Percentiles rank a stretch among this genome's conserved stretches.
Conservation (phyloP, 2,329 filamentous ascomycete species). For the Pseudofabraea citricarpa region DNA sequence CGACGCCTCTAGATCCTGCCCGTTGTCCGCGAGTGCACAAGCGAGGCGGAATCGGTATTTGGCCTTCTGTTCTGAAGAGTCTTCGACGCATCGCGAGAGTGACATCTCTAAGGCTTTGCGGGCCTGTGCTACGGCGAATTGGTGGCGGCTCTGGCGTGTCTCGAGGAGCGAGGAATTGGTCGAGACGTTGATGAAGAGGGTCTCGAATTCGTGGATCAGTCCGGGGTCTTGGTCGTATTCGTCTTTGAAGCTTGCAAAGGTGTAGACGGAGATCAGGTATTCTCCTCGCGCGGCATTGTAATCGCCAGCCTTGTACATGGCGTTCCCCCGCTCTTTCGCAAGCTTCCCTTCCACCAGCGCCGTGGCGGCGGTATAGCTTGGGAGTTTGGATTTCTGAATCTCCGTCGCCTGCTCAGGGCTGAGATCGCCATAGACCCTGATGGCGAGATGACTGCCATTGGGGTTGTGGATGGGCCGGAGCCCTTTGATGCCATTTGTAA, state of each 20-base stretch:
- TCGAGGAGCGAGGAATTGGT: not conserved
- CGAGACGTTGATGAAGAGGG: constrained; percentile 1
- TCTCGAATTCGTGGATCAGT: not conserved
- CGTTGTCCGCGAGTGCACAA: constrained; percentile 1
- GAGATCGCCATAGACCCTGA: constrained; percentile 1
- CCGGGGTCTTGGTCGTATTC: not conserved
- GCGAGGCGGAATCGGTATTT: not conserved
- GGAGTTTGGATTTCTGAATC: not conserved
- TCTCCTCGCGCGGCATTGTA: not conserved
- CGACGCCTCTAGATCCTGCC: not conserved
- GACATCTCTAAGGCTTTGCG: not conserved
- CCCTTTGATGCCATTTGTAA: not conserved
- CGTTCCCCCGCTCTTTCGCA: not conserved
- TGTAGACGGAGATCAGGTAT: constrained; percentile 1
- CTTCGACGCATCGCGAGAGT: not conserved
- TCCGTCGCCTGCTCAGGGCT: not conserved
- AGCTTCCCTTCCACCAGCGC: constrained; percentile 1
- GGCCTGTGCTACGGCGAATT: not conserved
- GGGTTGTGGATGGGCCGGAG: not conserved
- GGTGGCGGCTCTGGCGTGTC: not conserved
- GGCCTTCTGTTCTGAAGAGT: not conserved
- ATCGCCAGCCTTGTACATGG: constrained; percentile 1
- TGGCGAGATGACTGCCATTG: not conserved
- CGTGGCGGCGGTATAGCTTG: not conserved
- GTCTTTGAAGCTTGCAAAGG: not conserved